Conservation (phyloP, 495 filamentous ascomycete species). For the Pseudoneurospora amorphoporcata region DNA sequence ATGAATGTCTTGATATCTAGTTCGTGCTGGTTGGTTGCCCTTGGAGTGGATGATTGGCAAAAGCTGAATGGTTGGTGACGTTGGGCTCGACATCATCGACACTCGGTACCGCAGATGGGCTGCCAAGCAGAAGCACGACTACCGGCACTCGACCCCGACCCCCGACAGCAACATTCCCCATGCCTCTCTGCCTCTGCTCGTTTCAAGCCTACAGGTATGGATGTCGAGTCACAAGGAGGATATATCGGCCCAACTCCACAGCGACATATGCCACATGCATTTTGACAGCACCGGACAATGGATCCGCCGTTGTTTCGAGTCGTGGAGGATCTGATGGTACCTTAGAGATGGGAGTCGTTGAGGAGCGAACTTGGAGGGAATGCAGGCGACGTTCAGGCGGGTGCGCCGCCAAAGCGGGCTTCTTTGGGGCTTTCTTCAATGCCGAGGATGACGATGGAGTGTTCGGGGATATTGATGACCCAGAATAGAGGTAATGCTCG, state of each 20-base stretch:
- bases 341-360: constrained; percentile 98
- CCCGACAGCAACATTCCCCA: not conserved
- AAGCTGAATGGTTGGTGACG: not conserved
- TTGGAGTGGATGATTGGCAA: not conserved
- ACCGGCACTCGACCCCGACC: not conserved
- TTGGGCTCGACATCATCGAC: constrained; percentile 67
- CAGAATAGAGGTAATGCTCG: too few species aligned
- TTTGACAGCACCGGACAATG: not conserved
- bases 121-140: not conserved
- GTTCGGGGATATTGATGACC: too few species aligned
- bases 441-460: too few species aligned
- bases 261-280: not conserved
- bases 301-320: constrained; percentile 87
- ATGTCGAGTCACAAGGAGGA: not conserved
- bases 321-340: constrained; percentile 95
- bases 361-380: constrained; percentile 92
- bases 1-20: constrained; percentile 13
- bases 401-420: too few species aligned
- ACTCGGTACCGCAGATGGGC: constrained; percentile 43
- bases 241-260: not conserved
- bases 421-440: too few species aligned
- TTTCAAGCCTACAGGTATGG: not conserved
- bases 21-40: not conserved
- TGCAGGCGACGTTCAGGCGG: constrained; percentile 95
- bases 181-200: not conserved